Evolutionary conservation across 805 yeast species (phyloP).

Genomic region (Torulaspora delbrueckii): DNA sequence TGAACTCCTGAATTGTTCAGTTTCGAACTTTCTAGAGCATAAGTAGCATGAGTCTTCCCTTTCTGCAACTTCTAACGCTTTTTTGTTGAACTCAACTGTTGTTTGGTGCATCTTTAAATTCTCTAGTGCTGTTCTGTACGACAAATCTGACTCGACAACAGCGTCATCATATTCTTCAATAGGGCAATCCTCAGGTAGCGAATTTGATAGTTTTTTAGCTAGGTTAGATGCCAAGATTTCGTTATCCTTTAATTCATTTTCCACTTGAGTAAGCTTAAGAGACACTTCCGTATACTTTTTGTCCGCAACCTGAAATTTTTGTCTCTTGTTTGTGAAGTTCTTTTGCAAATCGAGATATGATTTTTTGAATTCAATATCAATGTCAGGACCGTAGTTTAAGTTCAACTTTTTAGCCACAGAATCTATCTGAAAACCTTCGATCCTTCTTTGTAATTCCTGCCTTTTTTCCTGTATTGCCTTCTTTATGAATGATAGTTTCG

Average conservation of each 20-base stretch:
- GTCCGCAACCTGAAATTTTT: conserved; percentile 12
- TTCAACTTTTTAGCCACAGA: conserved; percentile 11
- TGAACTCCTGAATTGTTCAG: conserved; percentile 24
- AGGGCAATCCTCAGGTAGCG: conserved; percentile 39
- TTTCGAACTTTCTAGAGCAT: conserved; percentile 64
- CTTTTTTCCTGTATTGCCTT: conserved; percentile 18
- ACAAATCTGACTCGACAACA: conserved; percentile 54
- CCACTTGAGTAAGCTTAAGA: conserved; percentile 10
- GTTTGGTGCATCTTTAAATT: conserved; percentile 65
- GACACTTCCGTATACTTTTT: conserved; percentile 18
- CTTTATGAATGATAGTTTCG: conserved; percentile 44
- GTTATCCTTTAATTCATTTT: conserved; percentile 13
- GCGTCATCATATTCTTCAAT: conserved; percentile 49
- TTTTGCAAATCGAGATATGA: conserved; percentile 22
- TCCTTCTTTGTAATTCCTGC: conserved; percentile 10
- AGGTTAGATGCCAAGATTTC: conserved; percentile 11
- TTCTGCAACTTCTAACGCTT: conserved; percentile 63
- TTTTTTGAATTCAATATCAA: conserved; percentile 22
- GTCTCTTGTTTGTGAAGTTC: conserved; percentile 13
- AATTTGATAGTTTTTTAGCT: conserved; percentile 22
- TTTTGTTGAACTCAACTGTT: conserved; percentile 61
- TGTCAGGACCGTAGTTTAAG: conserved; percentile 13
- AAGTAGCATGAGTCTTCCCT: conserved; percentile 57
- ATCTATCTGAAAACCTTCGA: conserved; percentile 7
- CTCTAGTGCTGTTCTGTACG: conserved; percentile 55